Conservation (phyloP, 768 basidiomycete species). For the Mrakia frigida region DNA sequence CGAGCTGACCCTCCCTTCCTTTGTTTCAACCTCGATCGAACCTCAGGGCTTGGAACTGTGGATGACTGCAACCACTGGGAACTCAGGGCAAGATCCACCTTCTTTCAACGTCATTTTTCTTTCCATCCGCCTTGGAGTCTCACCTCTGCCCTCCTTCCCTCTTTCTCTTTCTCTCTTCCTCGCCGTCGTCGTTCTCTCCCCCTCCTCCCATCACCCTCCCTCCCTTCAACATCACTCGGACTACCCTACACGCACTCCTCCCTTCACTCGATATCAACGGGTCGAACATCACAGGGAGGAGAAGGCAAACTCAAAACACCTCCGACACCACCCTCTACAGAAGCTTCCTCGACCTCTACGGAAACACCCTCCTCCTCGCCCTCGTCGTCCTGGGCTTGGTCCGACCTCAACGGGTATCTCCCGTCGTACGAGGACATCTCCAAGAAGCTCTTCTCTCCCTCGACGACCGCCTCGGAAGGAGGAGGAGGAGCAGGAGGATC, state of each 20-base stretch:
- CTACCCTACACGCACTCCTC: neutral
- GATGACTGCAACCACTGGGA: slow-evolving; percentile 97
- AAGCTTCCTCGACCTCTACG: neutral
- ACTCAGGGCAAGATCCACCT: slow-evolving; percentile 54
- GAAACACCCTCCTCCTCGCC: neutral
- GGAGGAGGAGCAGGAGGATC: neutral
- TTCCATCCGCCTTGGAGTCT: slow-evolving; percentile 21
- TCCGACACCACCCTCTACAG: neutral
- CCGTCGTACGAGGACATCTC: neutral
- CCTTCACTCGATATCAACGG: neutral
- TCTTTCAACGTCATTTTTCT: slow-evolving; percentile 18
- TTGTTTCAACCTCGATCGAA: neutral
- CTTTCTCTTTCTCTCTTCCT: slow-evolving; percentile 9
- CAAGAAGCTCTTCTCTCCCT: neutral
- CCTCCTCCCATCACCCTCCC: neutral
- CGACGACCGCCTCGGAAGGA: neutral
- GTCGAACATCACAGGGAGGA: slow-evolving; percentile 20
- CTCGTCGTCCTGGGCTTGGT: neutral
- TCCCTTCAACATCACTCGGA: neutral
- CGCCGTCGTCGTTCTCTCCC: neutral
- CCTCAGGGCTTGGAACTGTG: slow-evolving; percentile 64
- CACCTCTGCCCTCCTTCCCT: slow-evolving; percentile 7
- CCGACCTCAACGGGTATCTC: neutral
- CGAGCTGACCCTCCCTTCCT: slow-evolving; percentile 1
- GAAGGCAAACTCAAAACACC: slow-evolving; percentile 25